phyloP scores from a whole-genome alignment of 2,329 filamentous ascomycete species.

The Exophiala phaeomuriformis region DNA sequence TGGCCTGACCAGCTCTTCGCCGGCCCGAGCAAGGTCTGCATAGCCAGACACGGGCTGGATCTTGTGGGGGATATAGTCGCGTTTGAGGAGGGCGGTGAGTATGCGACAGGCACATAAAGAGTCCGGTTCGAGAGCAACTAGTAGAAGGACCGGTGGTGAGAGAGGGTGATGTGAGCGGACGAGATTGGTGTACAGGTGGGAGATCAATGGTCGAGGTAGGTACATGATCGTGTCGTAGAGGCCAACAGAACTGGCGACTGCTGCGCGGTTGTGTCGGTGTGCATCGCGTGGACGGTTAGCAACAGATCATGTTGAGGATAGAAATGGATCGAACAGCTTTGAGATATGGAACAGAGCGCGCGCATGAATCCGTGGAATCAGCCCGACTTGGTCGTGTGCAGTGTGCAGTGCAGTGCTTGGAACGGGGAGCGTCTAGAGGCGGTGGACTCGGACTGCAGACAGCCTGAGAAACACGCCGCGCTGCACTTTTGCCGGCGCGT shows the following conservation, averaged over 20 bases:
- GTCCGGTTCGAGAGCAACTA: slow-evolving; percentile 81
- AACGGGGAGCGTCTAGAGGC: background rate
- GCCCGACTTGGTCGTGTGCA: no score
- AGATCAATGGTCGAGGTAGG: slow-evolving; percentile 81
- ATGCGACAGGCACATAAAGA: slow-evolving; percentile 93
- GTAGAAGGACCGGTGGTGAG: slow-evolving; percentile 81
- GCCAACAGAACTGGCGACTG: background rate
- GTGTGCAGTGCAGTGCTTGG: background rate
- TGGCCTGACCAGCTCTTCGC: slow-evolving; percentile 68
- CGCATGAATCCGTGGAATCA: no score
- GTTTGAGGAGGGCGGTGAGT: slow-evolving; percentile 83
- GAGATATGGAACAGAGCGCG: background rate
- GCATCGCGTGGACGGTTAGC: slow-evolving; percentile 7
- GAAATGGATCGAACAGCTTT: background rate
- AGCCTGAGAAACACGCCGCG: background rate
- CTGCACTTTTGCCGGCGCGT: background rate
- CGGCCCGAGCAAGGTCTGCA: slow-evolving; percentile 74
- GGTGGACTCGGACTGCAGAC: background rate
- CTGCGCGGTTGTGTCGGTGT: background rate
- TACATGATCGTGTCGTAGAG: slow-evolving; percentile 52
- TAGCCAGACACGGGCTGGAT: slow-evolving; percentile 93
- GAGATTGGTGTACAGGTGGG: slow-evolving; percentile 85
- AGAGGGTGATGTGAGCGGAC: slow-evolving; percentile 80
- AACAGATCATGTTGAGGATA: slow-evolving; percentile 1
- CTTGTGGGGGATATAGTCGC: slow-evolving; percentile 96